A percentile compares a stretch with the other conserved stretches of the same genome.
Conservation (phyloP, 192 early-diverging fungal species). For the Backusella sp. region DNA sequence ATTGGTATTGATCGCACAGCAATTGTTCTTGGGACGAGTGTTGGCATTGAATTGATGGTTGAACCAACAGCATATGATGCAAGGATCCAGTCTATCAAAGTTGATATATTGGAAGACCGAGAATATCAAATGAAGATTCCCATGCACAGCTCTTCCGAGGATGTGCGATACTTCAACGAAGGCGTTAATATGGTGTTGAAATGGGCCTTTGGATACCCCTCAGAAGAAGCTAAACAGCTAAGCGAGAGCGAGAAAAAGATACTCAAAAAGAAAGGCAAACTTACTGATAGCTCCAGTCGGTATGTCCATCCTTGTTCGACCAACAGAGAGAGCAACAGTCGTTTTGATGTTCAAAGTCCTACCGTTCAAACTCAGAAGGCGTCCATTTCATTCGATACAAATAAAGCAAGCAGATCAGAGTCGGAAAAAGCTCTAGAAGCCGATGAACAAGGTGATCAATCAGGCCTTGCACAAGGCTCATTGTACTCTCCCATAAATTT, state of each 20-base stretch:
- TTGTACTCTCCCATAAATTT: conserved; percentile 19
- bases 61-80: conserved; percentile 7
- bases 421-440: neutral
- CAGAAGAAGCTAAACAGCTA: neutral
- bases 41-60: conserved; percentile 16
- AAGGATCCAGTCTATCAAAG: conserved; percentile 6
- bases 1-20: conserved; percentile 15
- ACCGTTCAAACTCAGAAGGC: neutral
- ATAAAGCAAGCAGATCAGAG: neutral
- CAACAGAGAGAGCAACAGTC: neutral
- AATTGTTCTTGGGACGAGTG: conserved; percentile 19
- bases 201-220: conserved; percentile 15
- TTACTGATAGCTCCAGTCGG: neutral
- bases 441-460: neutral
- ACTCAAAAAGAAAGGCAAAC: neutral
- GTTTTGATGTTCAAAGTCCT: neutral
- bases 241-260: neutral
- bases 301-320: neutral
- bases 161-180: neutral
- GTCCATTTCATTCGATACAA: neutral
- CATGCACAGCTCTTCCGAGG: neutral
- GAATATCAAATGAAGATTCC: conserved; percentile 13
- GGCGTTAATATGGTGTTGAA: conserved; percentile 6
- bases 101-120: conserved; percentile 4
- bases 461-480: neutral